Percentiles rank a stretch among this genome's conserved stretches.
Conservation (phyloP, 164 flowering plant species). For the Vitis cinerea region DNA sequence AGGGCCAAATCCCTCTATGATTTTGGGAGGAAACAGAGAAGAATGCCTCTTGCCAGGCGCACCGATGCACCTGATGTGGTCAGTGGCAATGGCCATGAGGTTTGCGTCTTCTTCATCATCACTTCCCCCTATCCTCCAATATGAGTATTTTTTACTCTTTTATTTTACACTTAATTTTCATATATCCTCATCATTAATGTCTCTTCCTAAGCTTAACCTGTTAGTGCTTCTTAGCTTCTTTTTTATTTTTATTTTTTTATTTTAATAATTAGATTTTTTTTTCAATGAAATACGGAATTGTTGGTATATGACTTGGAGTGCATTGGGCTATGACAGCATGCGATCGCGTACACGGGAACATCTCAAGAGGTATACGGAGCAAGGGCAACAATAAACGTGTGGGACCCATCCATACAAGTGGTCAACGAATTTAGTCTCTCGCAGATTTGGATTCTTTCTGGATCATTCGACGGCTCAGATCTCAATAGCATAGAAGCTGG, state of each 20-base stretch:
- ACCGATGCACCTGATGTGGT: constrained; percentile 77
- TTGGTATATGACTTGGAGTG: too few relatives aligned
- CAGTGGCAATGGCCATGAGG: constrained; percentile 94
- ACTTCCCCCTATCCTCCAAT: neutral
- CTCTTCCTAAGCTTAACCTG: too few relatives aligned
- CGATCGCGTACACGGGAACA: constrained; percentile 80
- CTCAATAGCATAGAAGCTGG: constrained; percentile 99
- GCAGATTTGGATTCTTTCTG: constrained; percentile 90
- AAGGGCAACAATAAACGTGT: constrained; percentile 90
- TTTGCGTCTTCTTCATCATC: constrained; percentile 16
- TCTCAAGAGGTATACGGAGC: constrained; percentile 78
- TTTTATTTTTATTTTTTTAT: too few relatives aligned
- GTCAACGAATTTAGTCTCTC: constrained; percentile 90
- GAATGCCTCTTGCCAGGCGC: constrained; percentile 18
- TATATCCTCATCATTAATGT: too few relatives aligned
- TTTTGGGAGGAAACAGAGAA: constrained; percentile 68
- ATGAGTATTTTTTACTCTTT: neutral
- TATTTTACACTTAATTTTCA: neutral
- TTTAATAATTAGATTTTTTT: too few relatives aligned
- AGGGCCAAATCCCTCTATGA: constrained; percentile 86
- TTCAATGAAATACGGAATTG: too few relatives aligned
- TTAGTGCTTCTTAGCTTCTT: too few relatives aligned
- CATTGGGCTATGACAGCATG: constrained; percentile 50
- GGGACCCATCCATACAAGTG: constrained; percentile 81
- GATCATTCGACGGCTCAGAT: constrained; percentile 85